Evolutionary conservation across 1,284 basidiomycete species (phyloP), one percentile per base, ranked within the genome.

Genomic region (Puccinia brachypodii): DNA sequence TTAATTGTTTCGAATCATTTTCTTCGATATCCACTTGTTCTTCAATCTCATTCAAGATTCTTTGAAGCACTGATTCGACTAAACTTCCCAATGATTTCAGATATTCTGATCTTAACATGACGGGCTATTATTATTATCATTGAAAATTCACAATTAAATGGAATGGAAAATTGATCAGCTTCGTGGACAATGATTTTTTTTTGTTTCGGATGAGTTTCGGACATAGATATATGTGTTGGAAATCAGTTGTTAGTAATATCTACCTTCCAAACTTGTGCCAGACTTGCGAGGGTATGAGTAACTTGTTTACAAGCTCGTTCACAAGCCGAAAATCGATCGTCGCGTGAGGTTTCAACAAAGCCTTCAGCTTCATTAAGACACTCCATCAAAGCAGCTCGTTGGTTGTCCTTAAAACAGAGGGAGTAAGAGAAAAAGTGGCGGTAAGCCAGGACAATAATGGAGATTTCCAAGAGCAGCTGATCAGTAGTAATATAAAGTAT

Each of bases 11-110:
- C 3, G 95, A 96, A 84, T 98, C 96, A 13, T 91, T 89, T 85
- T 94, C 96, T 0, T 95, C 92, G 84, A 99, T 98, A 87, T 99
- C 96, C 1, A 90, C 89, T 72, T 98, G 88, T 0, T 90, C 91
- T 66, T 96, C 88, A 16, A 98, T 90, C 84, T 93, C 92, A 68
- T 89, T 89, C 13, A 96, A 88, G 4, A 97, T 90, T 2, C 90
- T 89, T 3, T 88, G 88, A 42, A 96, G 88, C 2, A 92, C 91
- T 14, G 90, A 89, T 82, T 98, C 92, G 16, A 93, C 90, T 14
- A 97, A 87, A 22, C 89, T 87, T 8, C 96, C 96, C 22, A 96
- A 82, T 0, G 86, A 85, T 22, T 84, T 83, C 44, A 85, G 83
- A 78, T 85, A 86, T 0, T 83, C 82, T 1, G 85, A 83, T 83